Conservation (phyloP, 2,329 filamentous ascomycete genomes). For the Penicillium sp. region DNA sequence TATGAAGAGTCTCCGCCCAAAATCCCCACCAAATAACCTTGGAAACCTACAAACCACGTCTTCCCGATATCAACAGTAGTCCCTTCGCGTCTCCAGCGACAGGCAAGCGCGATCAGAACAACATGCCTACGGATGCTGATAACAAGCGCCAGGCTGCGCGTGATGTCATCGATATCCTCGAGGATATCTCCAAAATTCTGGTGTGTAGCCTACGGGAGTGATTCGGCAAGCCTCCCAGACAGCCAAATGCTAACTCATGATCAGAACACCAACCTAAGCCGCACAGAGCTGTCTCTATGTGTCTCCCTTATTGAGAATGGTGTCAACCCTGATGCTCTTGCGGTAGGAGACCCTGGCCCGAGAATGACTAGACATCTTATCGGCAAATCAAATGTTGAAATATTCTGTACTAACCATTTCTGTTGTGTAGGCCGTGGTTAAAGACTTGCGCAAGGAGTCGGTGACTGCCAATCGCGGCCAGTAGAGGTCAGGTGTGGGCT, state of each 20-base stretch:
- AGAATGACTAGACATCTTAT: not conserved
- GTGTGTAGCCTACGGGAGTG: constrained; percentile 29
- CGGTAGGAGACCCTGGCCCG: constrained; percentile 61
- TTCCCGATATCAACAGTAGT: not conserved
- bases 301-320: constrained; percentile 97
- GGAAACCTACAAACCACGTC: not conserved
- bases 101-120: not conserved
- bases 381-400: not conserved
- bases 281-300: constrained; percentile 87
- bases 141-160: constrained; percentile 52
- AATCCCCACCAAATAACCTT: constrained; percentile 1
- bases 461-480: constrained; percentile 25
- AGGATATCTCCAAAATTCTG: constrained; percentile 51
- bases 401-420: constrained; percentile 1
- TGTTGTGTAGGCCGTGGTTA: constrained; percentile 44
- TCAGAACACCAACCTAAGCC: constrained; percentile 91
- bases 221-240: not conserved
- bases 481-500: not conserved
- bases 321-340: constrained; percentile 91
- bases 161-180: constrained; percentile 53
- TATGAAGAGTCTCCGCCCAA: not conserved
- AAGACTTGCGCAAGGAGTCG: constrained; percentile 46
- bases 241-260: not conserved
- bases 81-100: constrained; percentile 1
- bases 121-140: constrained; percentile 45